Evolutionary conservation across 495 filamentous ascomycete species (phyloP).

Genomic region (Venustampulla echinocandica): DNA sequence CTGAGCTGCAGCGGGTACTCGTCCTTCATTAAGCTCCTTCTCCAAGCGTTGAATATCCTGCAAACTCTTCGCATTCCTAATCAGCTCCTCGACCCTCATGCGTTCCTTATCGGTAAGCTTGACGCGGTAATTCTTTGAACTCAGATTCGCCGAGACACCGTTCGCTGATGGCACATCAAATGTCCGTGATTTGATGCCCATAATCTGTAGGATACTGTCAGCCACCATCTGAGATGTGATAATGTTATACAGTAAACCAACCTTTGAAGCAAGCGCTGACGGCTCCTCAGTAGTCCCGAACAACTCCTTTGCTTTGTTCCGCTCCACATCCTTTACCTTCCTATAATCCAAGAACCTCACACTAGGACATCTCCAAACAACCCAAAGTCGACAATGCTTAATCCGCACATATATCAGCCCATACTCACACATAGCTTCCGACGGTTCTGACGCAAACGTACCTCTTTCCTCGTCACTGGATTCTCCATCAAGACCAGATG

Average conservation of each 20-base stretch:
- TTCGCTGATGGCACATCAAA: conserved; percentile 55
- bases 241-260: conserved; percentile 14
- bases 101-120: conserved; percentile 62
- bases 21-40: conserved; percentile 78
- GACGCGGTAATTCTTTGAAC: conserved; percentile 53
- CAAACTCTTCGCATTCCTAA: conserved; percentile 75
- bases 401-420: neutral
- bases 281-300: conserved; percentile 74
- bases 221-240: conserved; percentile 1
- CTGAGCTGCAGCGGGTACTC: conserved; percentile 61
- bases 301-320: conserved; percentile 61
- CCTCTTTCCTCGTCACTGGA: conserved; percentile 86
- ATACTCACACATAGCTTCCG: neutral
- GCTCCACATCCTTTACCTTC: conserved; percentile 82
- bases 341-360: conserved; percentile 90
- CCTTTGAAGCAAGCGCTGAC: conserved; percentile 69
- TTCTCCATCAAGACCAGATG: conserved; percentile 81
- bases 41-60: conserved; percentile 77
- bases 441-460: too few species aligned
- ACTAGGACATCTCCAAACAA: conserved; percentile 75
- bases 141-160: conserved; percentile 37
- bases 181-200: conserved; percentile 75
- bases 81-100: conserved; percentile 62
- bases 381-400: conserved; percentile 86
- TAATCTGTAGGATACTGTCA: conserved; percentile 61